These are phyloP conservation scores for Ophiocordyceps australis DNA, from an alignment of 2,329 filamentous ascomycete species.

Conservation along the genomic window DNA sequence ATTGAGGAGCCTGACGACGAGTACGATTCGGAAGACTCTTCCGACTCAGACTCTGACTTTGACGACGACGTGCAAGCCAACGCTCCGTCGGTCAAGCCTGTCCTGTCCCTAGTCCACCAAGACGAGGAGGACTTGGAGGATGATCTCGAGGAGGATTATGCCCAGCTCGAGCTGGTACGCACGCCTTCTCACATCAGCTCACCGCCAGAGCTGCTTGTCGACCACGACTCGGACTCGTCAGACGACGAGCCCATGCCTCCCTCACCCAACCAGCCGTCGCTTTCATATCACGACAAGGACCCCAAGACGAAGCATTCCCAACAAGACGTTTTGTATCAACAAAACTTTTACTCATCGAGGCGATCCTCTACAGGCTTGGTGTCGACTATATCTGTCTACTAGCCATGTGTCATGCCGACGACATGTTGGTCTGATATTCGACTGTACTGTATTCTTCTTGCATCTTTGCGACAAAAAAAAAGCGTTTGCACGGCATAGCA, in stretches of 20 bases:
- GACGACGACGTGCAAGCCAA: conserved; percentile 28
- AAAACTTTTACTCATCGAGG: conserved; percentile 34
- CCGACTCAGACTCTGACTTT: conserved; percentile 26
- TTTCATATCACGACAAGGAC: conserved; percentile 44
- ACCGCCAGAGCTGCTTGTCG: conserved; percentile 54
- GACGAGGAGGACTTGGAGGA: conserved; percentile 30
- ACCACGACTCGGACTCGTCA: conserved; percentile 50
- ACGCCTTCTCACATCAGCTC: conserved; percentile 47
- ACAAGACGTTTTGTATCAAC: conserved; percentile 27
- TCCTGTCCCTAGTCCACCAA: conserved; percentile 21
- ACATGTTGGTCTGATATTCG: background rate
- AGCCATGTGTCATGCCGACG: conserved; percentile 4
- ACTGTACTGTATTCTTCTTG: conserved; percentile 2
- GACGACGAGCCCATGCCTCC: conserved; percentile 65
- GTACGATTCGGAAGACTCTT: conserved; percentile 33
- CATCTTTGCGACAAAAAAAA: conserved; percentile 4
- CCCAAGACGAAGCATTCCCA: conserved; percentile 14
- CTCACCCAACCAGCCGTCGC: conserved; percentile 39
- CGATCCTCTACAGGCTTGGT: conserved; percentile 31
- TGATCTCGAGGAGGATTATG: conserved; percentile 46
- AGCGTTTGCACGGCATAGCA: conserved; percentile 7
- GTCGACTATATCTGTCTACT: conserved; percentile 39
- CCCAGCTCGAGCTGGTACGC: conserved; percentile 47
- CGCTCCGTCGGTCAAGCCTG: conserved; percentile 32
- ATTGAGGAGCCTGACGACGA: conserved; percentile 54